These are phyloP conservation scores for Rutidosis leptorrhynchoides DNA, from an alignment of 129 eudicot species.

Conservation along the genomic window DNA sequence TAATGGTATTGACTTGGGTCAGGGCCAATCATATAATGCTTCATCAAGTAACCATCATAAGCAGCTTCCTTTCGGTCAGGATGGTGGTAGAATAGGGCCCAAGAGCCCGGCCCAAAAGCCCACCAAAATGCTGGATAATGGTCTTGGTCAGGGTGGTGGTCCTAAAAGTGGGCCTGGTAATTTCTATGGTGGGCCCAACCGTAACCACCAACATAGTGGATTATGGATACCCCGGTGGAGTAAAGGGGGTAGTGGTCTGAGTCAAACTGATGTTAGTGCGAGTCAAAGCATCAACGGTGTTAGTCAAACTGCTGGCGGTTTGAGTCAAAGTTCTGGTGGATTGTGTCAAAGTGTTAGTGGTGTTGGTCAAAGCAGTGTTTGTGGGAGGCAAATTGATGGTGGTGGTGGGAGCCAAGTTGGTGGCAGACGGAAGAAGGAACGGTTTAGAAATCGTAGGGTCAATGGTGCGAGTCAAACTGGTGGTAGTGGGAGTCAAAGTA, in stretches of 20 bases:
- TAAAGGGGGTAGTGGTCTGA: conserved; percentile 25
- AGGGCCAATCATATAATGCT: conserved; percentile 26
- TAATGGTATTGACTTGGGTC: conserved; percentile 20
- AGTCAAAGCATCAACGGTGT: background rate
- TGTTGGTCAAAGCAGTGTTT: background rate
- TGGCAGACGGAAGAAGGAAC: background rate
- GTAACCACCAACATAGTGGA: conserved; percentile 26
- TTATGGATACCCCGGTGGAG: conserved; percentile 37
- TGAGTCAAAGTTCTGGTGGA: background rate
- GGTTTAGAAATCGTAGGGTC: background rate
- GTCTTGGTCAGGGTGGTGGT: conserved; percentile 1
- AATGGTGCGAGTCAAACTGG: background rate
- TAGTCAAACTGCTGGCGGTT: background rate
- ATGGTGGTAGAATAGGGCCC: conserved; percentile 7
- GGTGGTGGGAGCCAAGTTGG: conserved; percentile 13
- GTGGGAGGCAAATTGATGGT: background rate
- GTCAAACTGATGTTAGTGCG: conserved; percentile 19
- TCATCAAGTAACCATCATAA: conserved; percentile 20
- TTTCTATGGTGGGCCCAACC: background rate
- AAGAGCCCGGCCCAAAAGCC: conserved; percentile 19
- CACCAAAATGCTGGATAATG: conserved; percentile 19
- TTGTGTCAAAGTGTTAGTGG: background rate
- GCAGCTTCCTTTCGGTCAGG: background rate
- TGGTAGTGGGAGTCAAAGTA: conserved; percentile 13
- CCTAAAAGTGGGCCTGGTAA: conserved; percentile 1